Evolutionary conservation across 148 eudicot species (phyloP).

Genomic region (Cornus suecica): DNA sequence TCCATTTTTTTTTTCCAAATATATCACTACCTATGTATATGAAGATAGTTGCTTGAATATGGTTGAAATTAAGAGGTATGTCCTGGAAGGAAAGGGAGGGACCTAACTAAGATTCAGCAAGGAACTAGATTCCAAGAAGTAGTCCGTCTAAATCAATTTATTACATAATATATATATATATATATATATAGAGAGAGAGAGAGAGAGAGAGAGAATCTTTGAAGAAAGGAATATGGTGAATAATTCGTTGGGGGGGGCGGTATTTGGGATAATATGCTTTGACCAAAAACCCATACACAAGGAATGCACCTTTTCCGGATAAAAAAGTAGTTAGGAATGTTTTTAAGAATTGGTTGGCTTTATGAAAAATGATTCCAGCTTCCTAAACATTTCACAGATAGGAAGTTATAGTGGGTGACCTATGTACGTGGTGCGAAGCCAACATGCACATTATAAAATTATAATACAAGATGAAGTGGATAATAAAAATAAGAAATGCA

Average conservation of each 20-base stretch:
- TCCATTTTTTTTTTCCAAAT: conserved; percentile 7
- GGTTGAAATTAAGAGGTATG: neutral
- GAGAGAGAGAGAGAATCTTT: conserved; percentile 21
- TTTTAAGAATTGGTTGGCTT: neutral
- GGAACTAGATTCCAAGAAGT: conserved; percentile 29
- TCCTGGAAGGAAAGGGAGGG: conserved; percentile 32
- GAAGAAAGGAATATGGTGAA: conserved; percentile 42
- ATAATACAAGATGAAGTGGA: no score
- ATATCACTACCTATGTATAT: neutral
- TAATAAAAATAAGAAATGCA: no score
- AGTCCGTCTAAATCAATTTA: conserved; percentile 15
- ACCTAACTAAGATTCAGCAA: conserved; percentile 34
- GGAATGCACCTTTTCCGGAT: neutral
- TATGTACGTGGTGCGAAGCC: no score
- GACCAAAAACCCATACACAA: neutral
- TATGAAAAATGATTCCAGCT: neutral
- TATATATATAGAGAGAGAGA: no score
- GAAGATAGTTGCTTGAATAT: neutral
- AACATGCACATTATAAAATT: no score
- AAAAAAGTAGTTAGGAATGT: neutral
- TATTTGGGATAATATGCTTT: neutral
- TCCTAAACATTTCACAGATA: neutral
- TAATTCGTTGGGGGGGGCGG: conserved; percentile 10
- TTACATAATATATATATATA: neutral
- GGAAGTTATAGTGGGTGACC: no score